Conservation (phyloP, 345 rosid species). For the Murraya paniculata region DNA sequence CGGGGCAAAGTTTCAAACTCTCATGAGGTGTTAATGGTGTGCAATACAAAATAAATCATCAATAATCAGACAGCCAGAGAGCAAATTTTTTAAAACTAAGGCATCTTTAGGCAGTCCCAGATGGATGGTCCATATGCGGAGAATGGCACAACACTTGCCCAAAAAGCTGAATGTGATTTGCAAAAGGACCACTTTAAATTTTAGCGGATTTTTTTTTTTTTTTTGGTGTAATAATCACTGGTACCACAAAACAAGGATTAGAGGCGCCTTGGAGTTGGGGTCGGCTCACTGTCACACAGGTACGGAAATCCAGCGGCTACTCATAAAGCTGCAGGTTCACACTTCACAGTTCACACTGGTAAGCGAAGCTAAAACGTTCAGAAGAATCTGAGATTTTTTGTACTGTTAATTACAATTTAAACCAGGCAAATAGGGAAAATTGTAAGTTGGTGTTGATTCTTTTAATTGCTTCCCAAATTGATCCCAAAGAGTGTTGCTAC, state of each 20-base stretch:
- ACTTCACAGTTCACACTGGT: background rate
- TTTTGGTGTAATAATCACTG: background rate
- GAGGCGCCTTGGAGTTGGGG: slow-evolving; percentile 18
- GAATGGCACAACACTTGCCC: slow-evolving; percentile 1
- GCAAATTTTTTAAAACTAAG: background rate
- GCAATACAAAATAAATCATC: background rate
- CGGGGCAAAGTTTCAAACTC: background rate
- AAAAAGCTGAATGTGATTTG: background rate
- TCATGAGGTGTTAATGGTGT: background rate
- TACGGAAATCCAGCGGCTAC: slow-evolving; percentile 21
- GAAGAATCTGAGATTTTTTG: background rate
- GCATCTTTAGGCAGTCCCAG: background rate
- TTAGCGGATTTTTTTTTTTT: background rate
- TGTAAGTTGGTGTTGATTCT: no score
- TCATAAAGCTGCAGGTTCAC: background rate
- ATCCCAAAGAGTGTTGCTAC: no score
- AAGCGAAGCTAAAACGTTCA: background rate
- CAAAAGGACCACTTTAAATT: background rate
- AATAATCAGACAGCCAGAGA: background rate
- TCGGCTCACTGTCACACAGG: slow-evolving; percentile 15
- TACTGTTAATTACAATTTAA: background rate
- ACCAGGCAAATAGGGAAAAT: no score
- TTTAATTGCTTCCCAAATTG: no score
- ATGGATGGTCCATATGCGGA: background rate
- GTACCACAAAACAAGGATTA: slow-evolving; percentile 3